A percentile compares a stretch with the other conserved stretches of the same genome.
Evolutionary conservation across 176 grass and related monocot genomes (phyloP).

Genomic region (Musa itinerans): DNA sequence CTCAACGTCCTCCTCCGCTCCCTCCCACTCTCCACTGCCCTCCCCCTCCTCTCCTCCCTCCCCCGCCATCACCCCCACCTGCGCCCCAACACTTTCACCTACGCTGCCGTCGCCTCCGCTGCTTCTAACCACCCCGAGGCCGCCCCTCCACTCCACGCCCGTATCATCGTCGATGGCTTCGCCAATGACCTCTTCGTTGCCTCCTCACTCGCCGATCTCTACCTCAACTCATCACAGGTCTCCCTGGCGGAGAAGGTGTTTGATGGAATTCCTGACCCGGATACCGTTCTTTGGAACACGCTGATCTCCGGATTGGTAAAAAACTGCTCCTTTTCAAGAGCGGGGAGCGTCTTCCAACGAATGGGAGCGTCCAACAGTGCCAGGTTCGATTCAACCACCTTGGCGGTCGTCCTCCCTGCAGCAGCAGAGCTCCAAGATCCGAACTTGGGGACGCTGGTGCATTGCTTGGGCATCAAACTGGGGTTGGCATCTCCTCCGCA

Average conservation of each 20-base stretch:
- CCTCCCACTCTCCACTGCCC: slow-evolving; percentile 3
- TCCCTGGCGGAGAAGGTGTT: slow-evolving; percentile 20
- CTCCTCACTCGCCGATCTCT: slow-evolving; percentile 11
- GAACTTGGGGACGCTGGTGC: slow-evolving; percentile 12
- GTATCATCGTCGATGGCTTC: slow-evolving; percentile 16
- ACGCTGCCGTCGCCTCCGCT: slow-evolving; percentile 4
- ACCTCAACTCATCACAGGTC: slow-evolving; percentile 16
- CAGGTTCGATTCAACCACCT: slow-evolving; percentile 16
- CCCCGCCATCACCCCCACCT: slow-evolving; percentile 1
- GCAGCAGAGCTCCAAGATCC: slow-evolving; percentile 21
- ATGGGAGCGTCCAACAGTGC: background rate
- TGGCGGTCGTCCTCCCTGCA: slow-evolving; percentile 21
- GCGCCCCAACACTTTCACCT: slow-evolving; percentile 11
- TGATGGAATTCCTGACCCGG: slow-evolving; percentile 15
- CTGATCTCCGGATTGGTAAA: slow-evolving; percentile 20
- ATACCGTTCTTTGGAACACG: slow-evolving; percentile 28
- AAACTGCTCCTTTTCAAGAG: slow-evolving; percentile 6
- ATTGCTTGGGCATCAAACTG: slow-evolving; percentile 20
- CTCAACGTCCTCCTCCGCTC: slow-evolving; percentile 25
- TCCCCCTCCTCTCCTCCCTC: background rate
- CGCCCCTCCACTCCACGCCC: slow-evolving; percentile 1
- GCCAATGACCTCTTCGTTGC: slow-evolving; percentile 17
- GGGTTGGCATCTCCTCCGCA: slow-evolving; percentile 12
- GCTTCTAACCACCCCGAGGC: background rate
- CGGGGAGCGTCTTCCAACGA: background rate